Conservation (phyloP, 2,329 filamentous ascomycete species). For the Pseudogymnoascus sp. region DNA sequence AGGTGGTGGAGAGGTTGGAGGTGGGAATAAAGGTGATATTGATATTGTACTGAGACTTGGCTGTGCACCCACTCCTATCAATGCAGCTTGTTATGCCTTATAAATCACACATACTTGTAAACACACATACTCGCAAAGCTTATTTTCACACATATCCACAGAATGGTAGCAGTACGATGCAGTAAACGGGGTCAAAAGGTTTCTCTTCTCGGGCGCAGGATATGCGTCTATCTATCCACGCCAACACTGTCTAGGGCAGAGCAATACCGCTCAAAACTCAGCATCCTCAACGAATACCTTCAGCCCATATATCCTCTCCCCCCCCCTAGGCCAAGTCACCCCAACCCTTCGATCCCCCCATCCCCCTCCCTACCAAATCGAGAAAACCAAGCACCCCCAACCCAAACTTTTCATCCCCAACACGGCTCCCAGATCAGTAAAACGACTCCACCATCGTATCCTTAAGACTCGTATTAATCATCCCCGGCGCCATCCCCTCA, state of each 20-base stretch:
- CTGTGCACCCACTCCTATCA: neutral
- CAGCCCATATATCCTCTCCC: neutral
- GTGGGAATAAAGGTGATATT: neutral
- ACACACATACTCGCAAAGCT: neutral
- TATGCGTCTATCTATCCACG: neutral
- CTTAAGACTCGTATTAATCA: constrained; percentile 80
- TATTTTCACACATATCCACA: neutral
- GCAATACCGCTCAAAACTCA: neutral
- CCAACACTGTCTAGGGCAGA: neutral
- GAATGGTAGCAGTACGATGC: neutral
- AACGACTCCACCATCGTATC: constrained; percentile 99
- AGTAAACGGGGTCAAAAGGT: neutral
- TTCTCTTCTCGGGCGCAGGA: neutral
- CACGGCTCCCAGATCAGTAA: constrained; percentile 53
- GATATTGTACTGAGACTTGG: neutral
- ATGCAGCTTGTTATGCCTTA: neutral
- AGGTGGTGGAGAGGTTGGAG: neutral
- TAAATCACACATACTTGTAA: neutral
- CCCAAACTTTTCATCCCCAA: neutral
- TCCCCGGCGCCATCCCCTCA: constrained; percentile 71
- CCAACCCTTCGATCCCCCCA: neutral
- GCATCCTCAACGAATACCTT: neutral
- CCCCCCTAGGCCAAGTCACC: neutral
- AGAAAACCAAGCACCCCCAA: neutral
- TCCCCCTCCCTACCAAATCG: neutral